Percentiles rank a stretch among this genome's conserved stretches.
Evolutionary conservation across 345 rosid species (phyloP).

Genomic region (Eucalyptus pauciflora): DNA sequence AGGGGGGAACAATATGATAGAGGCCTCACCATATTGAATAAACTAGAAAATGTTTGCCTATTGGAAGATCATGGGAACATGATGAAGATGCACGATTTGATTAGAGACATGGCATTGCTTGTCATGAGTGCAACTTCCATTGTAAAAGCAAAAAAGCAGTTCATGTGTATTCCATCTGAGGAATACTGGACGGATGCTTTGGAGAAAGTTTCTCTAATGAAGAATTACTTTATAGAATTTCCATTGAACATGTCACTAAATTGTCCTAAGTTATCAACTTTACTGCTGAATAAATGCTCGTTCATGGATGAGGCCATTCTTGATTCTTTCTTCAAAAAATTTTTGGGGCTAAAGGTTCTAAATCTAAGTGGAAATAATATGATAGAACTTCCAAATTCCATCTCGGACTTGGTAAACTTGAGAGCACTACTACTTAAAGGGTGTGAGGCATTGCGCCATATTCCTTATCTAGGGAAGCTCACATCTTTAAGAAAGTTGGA

Average conservation of each 20-base stretch:
- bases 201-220: neutral
- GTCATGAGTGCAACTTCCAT: neutral
- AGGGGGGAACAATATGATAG: fast-evolving
- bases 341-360: neutral
- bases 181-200: neutral
- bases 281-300: neutral
- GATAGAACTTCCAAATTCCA: neutral
- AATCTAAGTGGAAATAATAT: neutral
- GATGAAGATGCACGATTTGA: constrained; percentile 5
- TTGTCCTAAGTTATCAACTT: neutral
- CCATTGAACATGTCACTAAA: neutral
- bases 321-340: neutral
- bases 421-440: neutral
- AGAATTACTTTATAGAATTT: too few relatives aligned
- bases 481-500: neutral
- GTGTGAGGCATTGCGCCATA: fast-evolving
- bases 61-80: fast-evolving
- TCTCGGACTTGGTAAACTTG: neutral
- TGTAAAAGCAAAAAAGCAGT: neutral
- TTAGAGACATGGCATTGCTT: constrained; percentile 11
- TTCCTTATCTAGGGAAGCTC: constrained; percentile 1
- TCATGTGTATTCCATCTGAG: neutral
- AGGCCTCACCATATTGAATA: too few relatives aligned
- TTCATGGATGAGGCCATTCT: fast-evolving
- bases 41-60: fast-evolving